Percentiles rank a stretch among this genome's conserved stretches.
Conservation (phyloP, 768 basidiomycete genomes). For the Tulasnella sp. region DNA sequence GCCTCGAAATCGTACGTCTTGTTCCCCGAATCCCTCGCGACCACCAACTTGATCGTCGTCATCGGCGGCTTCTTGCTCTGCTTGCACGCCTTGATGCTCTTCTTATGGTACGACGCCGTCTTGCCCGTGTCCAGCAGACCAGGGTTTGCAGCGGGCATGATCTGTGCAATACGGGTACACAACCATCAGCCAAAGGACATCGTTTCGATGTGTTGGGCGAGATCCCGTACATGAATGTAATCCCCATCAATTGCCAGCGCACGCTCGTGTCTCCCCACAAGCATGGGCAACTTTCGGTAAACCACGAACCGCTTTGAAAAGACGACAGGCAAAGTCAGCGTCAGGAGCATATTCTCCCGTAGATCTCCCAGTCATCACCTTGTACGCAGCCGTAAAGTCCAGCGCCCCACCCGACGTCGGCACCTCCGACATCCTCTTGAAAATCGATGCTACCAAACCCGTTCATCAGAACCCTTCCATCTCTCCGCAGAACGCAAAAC, state of each 20-base stretch:
- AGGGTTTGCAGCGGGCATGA: slow-evolving; percentile 77
- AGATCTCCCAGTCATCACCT: slow-evolving; percentile 38
- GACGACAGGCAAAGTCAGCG: background rate
- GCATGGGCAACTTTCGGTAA: slow-evolving; percentile 89
- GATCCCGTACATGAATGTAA: slow-evolving; percentile 61
- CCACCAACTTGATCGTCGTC: slow-evolving; percentile 79
- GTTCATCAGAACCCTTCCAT: background rate
- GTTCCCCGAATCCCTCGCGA: slow-evolving; percentile 58
- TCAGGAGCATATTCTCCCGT: background rate
- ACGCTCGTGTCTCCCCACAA: slow-evolving; percentile 81
- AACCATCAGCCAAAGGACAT: slow-evolving; percentile 20
- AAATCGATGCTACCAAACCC: slow-evolving; percentile 61
- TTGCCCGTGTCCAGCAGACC: slow-evolving; percentile 82
- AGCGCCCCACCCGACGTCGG: slow-evolving; percentile 47
- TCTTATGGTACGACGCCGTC: slow-evolving; percentile 87
- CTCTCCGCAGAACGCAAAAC: slow-evolving; percentile 13
- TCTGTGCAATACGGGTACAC: slow-evolving; percentile 34
- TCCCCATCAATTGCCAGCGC: slow-evolving; percentile 89
- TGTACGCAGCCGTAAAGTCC: slow-evolving; percentile 79
- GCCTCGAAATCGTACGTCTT: slow-evolving; percentile 98
- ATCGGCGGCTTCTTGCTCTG: slow-evolving; percentile 55
- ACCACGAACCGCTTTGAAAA: slow-evolving; percentile 69
- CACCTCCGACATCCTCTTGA: slow-evolving; percentile 76
- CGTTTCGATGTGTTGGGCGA: background rate
- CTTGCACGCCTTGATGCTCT: slow-evolving; percentile 71